phyloP scores from a whole-genome alignment of 495 filamentous ascomycete genomes.

The Xylaria intraflava region DNA sequence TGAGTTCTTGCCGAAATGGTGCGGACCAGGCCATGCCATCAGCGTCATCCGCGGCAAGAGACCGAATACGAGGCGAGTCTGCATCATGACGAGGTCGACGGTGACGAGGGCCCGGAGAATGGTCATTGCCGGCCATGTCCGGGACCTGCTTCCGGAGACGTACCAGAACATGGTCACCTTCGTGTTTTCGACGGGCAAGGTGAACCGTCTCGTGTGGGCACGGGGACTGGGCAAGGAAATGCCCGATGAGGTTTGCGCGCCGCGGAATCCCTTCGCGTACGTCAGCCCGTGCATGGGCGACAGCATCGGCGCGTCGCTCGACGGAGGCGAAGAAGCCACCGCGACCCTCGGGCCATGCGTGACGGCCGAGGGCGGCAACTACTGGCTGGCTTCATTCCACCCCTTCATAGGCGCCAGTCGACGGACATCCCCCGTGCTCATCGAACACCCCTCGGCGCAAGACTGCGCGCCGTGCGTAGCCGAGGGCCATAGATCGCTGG shows the following conservation, averaged over 20 bases:
- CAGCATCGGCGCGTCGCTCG: slow-evolving; percentile 22
- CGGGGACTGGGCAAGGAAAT: slow-evolving; percentile 19
- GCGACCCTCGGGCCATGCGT: slow-evolving; percentile 25
- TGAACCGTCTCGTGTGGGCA: slow-evolving; percentile 24
- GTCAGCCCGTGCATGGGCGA: slow-evolving; percentile 26
- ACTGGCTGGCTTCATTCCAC: slow-evolving; percentile 27
- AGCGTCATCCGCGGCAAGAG: slow-evolving; percentile 24
- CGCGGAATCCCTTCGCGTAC: slow-evolving; percentile 28
- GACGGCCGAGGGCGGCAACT: slow-evolving; percentile 15
- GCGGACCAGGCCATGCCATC: slow-evolving; percentile 27
- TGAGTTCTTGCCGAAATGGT: slow-evolving; percentile 29
- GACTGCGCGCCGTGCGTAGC: slow-evolving; percentile 18
- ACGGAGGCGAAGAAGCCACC: slow-evolving; percentile 20
- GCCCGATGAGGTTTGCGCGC: slow-evolving; percentile 23
- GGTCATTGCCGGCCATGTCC: slow-evolving; percentile 23
- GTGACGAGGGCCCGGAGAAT: slow-evolving; percentile 21
- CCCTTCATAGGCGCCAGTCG: slow-evolving; percentile 22
- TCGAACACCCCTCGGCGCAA: slow-evolving; percentile 26
- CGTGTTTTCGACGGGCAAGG: slow-evolving; percentile 20
- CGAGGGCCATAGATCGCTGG: slow-evolving; percentile 18
- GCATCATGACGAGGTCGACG: slow-evolving; percentile 19
- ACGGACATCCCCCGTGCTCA: slow-evolving; percentile 7
- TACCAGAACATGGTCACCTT: slow-evolving; percentile 17
- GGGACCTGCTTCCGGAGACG: slow-evolving; percentile 21
- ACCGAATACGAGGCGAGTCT: slow-evolving; percentile 21